Percentiles rank a stretch among this genome's conserved stretches.
phyloP scores from a whole-genome alignment of 2,329 filamentous ascomycete species.

The Fusarium sp. region DNA sequence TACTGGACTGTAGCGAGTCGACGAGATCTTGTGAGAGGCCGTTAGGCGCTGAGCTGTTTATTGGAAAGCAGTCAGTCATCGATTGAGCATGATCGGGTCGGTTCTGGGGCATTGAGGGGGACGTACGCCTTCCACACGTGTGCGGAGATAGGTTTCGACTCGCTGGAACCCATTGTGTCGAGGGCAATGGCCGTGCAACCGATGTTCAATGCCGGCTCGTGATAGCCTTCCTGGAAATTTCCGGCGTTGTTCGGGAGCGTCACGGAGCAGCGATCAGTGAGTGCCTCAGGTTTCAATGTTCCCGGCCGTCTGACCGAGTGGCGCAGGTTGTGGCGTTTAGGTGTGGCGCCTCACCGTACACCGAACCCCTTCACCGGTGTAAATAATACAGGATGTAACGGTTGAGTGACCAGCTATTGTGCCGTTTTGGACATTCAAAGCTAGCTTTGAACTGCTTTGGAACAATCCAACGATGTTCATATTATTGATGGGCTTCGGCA shows the following conservation, averaged over 20 bases:
- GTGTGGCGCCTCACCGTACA: constrained; percentile 25
- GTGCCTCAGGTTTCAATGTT: constrained; percentile 49
- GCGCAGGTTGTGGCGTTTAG: constrained; percentile 33
- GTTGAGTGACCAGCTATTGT: background rate
- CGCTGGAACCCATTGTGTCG: constrained; percentile 67
- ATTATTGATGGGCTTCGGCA: background rate
- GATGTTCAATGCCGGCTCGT: constrained; percentile 47
- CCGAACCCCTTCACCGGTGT: background rate
- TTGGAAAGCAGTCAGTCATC: constrained; percentile 42
- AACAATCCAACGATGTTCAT: background rate
- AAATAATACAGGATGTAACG: background rate
- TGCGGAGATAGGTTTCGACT: constrained; percentile 64
- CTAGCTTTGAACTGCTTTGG: background rate
- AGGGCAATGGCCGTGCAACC: constrained; percentile 51
- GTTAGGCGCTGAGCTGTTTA: constrained; percentile 58
- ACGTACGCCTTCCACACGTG: constrained; percentile 69
- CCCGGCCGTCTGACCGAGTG: background rate
- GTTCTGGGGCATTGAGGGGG: background rate
- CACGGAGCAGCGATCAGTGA: constrained; percentile 43
- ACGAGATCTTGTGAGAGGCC: constrained; percentile 83
- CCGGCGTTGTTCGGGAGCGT: constrained; percentile 51
- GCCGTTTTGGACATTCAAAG: background rate
- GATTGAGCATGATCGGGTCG: background rate
- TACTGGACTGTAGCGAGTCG: constrained; percentile 84
- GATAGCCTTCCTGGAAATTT: constrained; percentile 51